Evolutionary conservation across 1,139 yeast species (phyloP), one percentile per base, ranked within the genome.

Genomic region (Kodamaea suecica): DNA sequence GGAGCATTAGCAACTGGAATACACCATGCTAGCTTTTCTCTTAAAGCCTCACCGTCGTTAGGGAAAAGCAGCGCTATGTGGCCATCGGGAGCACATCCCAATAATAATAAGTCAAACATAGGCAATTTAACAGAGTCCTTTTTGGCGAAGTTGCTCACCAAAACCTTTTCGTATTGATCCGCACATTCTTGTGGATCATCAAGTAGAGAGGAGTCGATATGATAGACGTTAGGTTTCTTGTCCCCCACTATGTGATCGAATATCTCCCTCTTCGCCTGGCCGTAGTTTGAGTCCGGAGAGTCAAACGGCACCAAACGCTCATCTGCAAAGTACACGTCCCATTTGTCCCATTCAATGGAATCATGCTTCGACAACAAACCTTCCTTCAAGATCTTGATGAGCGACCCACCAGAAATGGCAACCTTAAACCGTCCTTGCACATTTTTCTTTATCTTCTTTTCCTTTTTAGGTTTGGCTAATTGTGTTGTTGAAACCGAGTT

Each of bases 81-180:
- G 17, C 98, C 98, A 59, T 92, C 98, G 3, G 98, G 98, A 0
- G 98, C 98, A 70, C 97, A 90, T 14, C 98, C 98, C 43, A 92
- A 71, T 45, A 92, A 67, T 44, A 92, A 74, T 41, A 92, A 66
- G 60, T 92, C 98, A 65, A 92, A 92, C 78, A 86, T 80, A 39
- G 98, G 98, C 44, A 90, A 72, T 61, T 90, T 88, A 41, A 92
- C 97, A 12, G 95, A 83, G 59, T 90, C 97, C 57, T 92, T 90
- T 40, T 84, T 86, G n/a, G 98, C 98, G 66, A 92, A 92, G 35
- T 92, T 94, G 52, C 75, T 78, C 43, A 92, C 84, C 40, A 92
- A 70, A 16, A 78, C 70, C 61, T 88, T 86, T 55, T 92, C 98
- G 60, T 92, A 92, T 41, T 70, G 76, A 56, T 92, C 97, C 5